phyloP scores from a whole-genome alignment of 345 rosid genomes.

The Sisymbrium irio region DNA sequence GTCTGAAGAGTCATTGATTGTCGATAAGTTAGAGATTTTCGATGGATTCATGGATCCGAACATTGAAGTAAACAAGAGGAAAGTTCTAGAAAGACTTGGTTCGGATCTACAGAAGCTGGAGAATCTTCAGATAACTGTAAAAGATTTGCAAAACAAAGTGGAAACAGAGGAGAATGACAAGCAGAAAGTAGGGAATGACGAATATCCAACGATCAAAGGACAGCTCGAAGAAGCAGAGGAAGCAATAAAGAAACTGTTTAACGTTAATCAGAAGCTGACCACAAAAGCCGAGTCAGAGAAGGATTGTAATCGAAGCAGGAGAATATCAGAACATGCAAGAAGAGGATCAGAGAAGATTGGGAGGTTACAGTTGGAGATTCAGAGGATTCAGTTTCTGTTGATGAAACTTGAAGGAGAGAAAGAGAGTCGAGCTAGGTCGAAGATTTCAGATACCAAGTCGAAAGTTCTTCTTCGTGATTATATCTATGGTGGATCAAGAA shows the following conservation, averaged over 20 bases:
- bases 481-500: slow-evolving; percentile 62
- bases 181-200: slow-evolving; percentile 51
- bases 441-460: slow-evolving; percentile 42
- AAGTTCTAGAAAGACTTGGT: slow-evolving; percentile 74
- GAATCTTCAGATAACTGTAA: slow-evolving; percentile 77
- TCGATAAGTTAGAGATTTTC: slow-evolving; percentile 64
- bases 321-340: slow-evolving; percentile 65
- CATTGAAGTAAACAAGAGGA: slow-evolving; percentile 54
- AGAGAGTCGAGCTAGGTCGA: slow-evolving; percentile 49
- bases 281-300: slow-evolving; percentile 50
- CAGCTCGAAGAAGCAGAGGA: slow-evolving; percentile 84
- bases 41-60: slow-evolving; percentile 49
- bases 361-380: slow-evolving; percentile 81
- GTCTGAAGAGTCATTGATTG: slow-evolving; percentile 53
- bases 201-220: slow-evolving; percentile 62
- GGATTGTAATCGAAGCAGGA: slow-evolving; percentile 41
- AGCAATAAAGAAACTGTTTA: slow-evolving; percentile 55
- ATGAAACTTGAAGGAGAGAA: slow-evolving; percentile 66
- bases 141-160: slow-evolving; percentile 72
- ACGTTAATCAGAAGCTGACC: slow-evolving; percentile 54
- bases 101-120: slow-evolving; percentile 80
- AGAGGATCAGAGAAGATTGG: slow-evolving; percentile 82
- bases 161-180: slow-evolving; percentile 55
- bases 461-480: slow-evolving; percentile 76
- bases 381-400: slow-evolving; percentile 75